Conservation (phyloP, 805 yeast species). For the Aciculoconidium aculeatum region DNA sequence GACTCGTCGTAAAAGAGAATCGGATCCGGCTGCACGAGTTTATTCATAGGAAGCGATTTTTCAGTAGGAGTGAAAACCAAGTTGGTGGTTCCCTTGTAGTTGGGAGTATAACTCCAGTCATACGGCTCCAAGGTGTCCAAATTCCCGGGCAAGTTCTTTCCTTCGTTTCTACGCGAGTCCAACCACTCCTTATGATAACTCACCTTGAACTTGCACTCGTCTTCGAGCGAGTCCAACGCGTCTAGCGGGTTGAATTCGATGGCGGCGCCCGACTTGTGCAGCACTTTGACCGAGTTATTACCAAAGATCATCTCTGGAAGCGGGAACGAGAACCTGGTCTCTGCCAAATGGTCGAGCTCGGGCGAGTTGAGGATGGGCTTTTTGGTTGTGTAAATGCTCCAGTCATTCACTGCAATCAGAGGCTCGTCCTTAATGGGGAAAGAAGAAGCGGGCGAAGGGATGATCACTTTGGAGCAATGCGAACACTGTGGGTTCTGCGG, state of each 20-base stretch:
- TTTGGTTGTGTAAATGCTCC: conserved; percentile 71
- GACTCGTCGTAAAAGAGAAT: conserved; percentile 86
- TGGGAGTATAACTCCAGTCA: conserved; percentile 94
- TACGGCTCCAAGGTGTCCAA: conserved; percentile 70
- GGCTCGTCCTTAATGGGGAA: conserved; percentile 62
- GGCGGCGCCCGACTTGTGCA: conserved; percentile 32
- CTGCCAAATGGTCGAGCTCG: conserved; percentile 68
- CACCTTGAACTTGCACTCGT: conserved; percentile 44
- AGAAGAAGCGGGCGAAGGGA: conserved; percentile 70
- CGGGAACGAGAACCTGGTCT: conserved; percentile 60
- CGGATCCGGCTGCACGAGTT: conserved; percentile 70
- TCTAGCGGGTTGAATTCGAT: conserved; percentile 72
- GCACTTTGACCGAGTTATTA: conserved; percentile 53
- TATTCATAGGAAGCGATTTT: conserved; percentile 58
- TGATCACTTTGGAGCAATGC: conserved; percentile 66
- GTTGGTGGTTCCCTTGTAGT: conserved; percentile 58
- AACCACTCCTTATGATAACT: conserved; percentile 86
- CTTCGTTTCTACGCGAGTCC: conserved; percentile 25
- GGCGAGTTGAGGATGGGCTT: conserved; percentile 69
- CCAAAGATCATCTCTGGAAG: conserved; percentile 98
- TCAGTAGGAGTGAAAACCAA: conserved; percentile 16
- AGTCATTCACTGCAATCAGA: conserved; percentile 60
- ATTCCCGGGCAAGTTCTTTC: conserved; percentile 25
- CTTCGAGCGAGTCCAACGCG: conserved; percentile 45
- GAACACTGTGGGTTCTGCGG: conserved; percentile 48